Conservation (phyloP, 176 grass and related monocot species). For the Phyllostachys edulis region DNA sequence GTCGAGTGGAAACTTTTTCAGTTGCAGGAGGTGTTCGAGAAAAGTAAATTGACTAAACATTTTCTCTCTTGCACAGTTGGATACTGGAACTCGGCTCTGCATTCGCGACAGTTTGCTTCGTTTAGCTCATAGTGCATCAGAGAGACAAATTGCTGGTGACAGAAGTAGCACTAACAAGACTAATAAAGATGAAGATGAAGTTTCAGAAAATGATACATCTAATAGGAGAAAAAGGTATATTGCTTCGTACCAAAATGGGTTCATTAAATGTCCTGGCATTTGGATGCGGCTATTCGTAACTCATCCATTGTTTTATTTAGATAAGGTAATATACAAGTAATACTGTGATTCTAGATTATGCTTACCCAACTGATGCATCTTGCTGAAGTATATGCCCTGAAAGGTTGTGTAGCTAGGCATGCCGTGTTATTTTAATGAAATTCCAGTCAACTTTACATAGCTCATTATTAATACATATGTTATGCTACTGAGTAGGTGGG, state of each 20-base stretch:
- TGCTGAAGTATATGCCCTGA: not conserved
- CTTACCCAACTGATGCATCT: not conserved
- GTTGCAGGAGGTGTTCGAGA: not conserved
- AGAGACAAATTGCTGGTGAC: conserved; percentile 69
- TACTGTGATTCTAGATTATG: conserved; percentile 4
- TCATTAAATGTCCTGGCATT: not conserved
- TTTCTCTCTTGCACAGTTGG: conserved; percentile 60
- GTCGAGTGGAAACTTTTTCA: not conserved
- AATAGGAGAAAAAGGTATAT: conserved; percentile 48
- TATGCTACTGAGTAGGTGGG: too few relatives aligned
- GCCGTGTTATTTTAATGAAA: not conserved
- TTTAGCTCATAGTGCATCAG: conserved; percentile 70
- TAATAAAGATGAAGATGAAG: conserved; percentile 56
- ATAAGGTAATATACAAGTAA: not conserved
- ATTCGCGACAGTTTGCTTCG: conserved; percentile 90
- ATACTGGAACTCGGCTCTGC: conserved; percentile 64
- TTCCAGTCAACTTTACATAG: not conserved
- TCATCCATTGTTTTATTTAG: not conserved
- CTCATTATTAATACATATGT: not conserved
- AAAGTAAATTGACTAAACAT: conserved; percentile 25
- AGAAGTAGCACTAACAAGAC: conserved; percentile 62
- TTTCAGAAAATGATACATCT: conserved; percentile 42
- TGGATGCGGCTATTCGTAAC: not conserved
- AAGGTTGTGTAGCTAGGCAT: not conserved
- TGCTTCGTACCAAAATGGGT: not conserved